Conservation (phyloP, 2,329 filamentous ascomycete species). For the Aureobasidium sp. region DNA sequence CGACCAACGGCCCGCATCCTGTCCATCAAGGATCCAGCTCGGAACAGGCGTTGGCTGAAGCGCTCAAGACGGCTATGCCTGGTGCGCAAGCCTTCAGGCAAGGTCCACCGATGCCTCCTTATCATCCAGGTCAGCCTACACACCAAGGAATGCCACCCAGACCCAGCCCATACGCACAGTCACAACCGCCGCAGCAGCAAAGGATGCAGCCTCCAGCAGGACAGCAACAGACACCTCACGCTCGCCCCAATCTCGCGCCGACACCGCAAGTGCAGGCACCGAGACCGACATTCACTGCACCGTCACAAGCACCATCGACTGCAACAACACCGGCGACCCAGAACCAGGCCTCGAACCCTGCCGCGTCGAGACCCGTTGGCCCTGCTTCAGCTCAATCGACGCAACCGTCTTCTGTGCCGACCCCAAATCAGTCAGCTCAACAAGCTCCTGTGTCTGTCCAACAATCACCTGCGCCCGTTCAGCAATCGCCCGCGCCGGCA, state of each 20-base stretch:
- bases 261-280: constrained; percentile 3
- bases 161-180: not conserved
- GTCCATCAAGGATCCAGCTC: not conserved
- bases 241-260: not conserved
- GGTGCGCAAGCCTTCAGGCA: not conserved
- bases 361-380: not conserved
- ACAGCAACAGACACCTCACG: constrained; percentile 3
- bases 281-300: constrained; percentile 5
- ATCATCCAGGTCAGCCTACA: not conserved
- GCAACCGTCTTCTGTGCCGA: not conserved
- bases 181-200: constrained; percentile 8
- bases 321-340: not conserved
- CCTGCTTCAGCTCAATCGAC: not conserved
- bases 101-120: not conserved
- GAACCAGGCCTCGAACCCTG: not conserved
- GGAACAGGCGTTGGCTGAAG: constrained; percentile 7
- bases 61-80: constrained; percentile 13
- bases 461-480: not conserved
- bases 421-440: not conserved
- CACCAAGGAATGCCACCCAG: not conserved
- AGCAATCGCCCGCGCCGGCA: constrained; percentile 1
- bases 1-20: not conserved
- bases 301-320: not conserved
- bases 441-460: not conserved
- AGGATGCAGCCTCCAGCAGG: constrained; percentile 6